These are phyloP conservation scores for Aspergillus novofumigatus DNA, from an alignment of 2,329 filamentous ascomycete genomes.

Conservation along the genomic window DNA sequence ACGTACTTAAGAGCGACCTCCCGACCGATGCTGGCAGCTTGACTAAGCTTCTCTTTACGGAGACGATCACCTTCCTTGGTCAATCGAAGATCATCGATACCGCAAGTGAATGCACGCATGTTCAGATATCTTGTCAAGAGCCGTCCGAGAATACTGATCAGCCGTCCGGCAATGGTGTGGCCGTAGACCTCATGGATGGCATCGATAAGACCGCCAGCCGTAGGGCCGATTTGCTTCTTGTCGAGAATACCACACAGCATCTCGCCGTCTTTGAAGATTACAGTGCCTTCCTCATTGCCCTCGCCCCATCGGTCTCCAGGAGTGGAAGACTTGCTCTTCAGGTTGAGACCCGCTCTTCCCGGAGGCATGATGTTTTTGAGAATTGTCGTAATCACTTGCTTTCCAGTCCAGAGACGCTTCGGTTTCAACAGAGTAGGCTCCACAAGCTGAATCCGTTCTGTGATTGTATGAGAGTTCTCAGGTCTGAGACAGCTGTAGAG, in stretches of 20 bases:
- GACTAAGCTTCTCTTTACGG: constrained; percentile 64
- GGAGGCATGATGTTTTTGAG: constrained; percentile 84
- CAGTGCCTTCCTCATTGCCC: constrained; percentile 67
- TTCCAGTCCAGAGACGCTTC: constrained; percentile 82
- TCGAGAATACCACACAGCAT: constrained; percentile 88
- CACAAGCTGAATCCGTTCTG: constrained; percentile 75
- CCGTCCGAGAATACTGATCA: constrained; percentile 84
- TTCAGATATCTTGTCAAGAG: constrained; percentile 84
- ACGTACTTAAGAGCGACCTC: constrained; percentile 85
- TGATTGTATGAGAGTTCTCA: constrained; percentile 81
- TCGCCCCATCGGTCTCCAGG: constrained; percentile 73
- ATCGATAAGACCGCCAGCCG: constrained; percentile 81
- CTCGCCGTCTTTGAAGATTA: constrained; percentile 82
- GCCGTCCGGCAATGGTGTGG: constrained; percentile 75
- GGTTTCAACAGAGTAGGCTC: constrained; percentile 80
- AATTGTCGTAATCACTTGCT: constrained; percentile 90
- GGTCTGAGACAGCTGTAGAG: constrained; percentile 85
- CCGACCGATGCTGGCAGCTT: constrained; percentile 66
- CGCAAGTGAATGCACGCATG: constrained; percentile 93
- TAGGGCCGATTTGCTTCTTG: constrained; percentile 90
- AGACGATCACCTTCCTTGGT: constrained; percentile 72
- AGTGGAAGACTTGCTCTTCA: constrained; percentile 75
- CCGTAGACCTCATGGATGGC: constrained; percentile 92
- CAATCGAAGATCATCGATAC: constrained; percentile 90
- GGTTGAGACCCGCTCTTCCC: constrained; percentile 70